These are phyloP conservation scores for Umbilicaria muhlenbergii DNA, from an alignment of 495 filamentous ascomycete genomes.

Conservation along the genomic window DNA sequence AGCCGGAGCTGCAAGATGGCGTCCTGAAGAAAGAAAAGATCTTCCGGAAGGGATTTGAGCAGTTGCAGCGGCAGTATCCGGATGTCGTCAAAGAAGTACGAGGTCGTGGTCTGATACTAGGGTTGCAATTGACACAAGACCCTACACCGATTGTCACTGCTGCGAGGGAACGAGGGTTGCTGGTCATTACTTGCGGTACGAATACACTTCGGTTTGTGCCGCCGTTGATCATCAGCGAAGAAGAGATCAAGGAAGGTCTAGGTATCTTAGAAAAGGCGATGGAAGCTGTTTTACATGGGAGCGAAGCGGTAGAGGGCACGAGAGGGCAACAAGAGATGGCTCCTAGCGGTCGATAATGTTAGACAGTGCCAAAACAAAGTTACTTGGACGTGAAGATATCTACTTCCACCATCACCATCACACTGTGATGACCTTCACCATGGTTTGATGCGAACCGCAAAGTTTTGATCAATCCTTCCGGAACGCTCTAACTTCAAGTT, in stretches of 20 bases:
- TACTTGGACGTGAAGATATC: no score
- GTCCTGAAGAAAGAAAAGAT: slow-evolving; percentile 50
- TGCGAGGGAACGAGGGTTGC: slow-evolving; percentile 70
- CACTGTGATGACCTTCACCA: no score
- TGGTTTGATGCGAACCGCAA: no score
- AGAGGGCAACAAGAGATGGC: slow-evolving; percentile 19
- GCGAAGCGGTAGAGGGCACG: slow-evolving; percentile 8
- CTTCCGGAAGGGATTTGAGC: slow-evolving; percentile 48
- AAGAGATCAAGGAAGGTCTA: slow-evolving; percentile 62
- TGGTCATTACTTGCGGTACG: slow-evolving; percentile 82
- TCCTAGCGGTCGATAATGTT: slow-evolving; percentile 6
- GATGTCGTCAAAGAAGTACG: slow-evolving; percentile 59
- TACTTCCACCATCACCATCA: no score
- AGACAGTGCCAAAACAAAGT: not conserved
- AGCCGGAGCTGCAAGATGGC: slow-evolving; percentile 41
- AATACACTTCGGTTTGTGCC: slow-evolving; percentile 84
- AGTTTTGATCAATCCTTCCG: not conserved
- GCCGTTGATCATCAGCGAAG: slow-evolving; percentile 57
- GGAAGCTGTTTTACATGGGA: slow-evolving; percentile 24
- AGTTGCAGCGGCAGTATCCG: slow-evolving; percentile 51
- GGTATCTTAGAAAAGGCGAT: slow-evolving; percentile 66
- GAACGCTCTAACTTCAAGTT: not conserved
- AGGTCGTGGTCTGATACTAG: slow-evolving; percentile 71
- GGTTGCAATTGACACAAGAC: slow-evolving; percentile 60
- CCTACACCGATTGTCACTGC: slow-evolving; percentile 61